Evolutionary conservation across 2,329 filamentous ascomycete species (phyloP), one percentile per base, ranked within the genome.

Genomic region (Sporothrix schenckii): DNA sequence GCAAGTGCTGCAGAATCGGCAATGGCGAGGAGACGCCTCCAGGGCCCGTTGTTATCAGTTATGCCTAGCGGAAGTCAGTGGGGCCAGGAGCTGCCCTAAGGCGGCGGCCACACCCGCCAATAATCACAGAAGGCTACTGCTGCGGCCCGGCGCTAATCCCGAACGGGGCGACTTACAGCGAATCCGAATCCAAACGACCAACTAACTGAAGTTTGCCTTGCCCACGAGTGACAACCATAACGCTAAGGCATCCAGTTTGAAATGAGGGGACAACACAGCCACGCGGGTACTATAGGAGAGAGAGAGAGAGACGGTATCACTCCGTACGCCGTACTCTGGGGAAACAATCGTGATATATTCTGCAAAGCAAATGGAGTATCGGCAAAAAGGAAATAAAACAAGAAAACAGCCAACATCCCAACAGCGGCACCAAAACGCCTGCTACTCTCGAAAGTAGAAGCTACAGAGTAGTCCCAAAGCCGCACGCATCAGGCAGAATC

Each of bases 91-190:
- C 2, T 30, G 30, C 54, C 30, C 41, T 16, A 16, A 47, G 58
- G 39, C 58, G 58, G 27, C 58, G 34, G 19, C 56, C 30, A n/a
- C 19, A 11, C 10, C 5, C 14, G 14, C 49, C 47, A 30, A 21
- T 34, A 41, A 54, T 9, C 34, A 66, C 24, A 16, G 52, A 66
- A n/a, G 63, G 41, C 9, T 54, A 27, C 7, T 44, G 50, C 49
- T 54, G 50, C 50, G 65, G 49, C 10, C 50, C 19, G 50, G n/a
- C 49, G 65, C 65, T 67, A 67, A 21, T 44, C 65, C 65, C 6
- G 19, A 56, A 53, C 1, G 7, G 7, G 65, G 65, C 50, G 54
- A 67, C 21, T 67, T 39, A 53, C 63, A 67, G 34, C 41, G 27
- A 3, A 54, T 11, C 10, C 41, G 9, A 14, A 44, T 13, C 41